Evolutionary conservation across 2,329 filamentous ascomycete genomes (phyloP).

Genomic region (Pezicula carpinea): DNA sequence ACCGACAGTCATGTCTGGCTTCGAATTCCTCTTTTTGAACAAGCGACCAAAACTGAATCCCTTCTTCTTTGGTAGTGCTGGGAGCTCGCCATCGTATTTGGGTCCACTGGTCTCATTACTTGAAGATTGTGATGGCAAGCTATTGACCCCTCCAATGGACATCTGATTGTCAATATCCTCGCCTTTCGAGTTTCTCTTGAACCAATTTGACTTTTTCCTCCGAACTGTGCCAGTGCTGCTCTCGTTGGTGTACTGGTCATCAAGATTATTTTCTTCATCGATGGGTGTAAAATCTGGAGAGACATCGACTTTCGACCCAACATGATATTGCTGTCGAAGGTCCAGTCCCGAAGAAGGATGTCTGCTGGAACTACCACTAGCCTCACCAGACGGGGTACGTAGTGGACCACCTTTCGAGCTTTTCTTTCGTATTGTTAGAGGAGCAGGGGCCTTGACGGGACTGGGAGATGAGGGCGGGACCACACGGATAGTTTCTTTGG

Average conservation of each 20-base stretch:
- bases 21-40: conserved; percentile 24
- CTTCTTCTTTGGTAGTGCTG: conserved; percentile 21
- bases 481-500: conserved; percentile 24
- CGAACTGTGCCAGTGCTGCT: conserved; percentile 19
- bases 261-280: conserved; percentile 12
- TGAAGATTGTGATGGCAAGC: conserved; percentile 11
- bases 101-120: conserved; percentile 8
- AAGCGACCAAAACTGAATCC: conserved; percentile 23
- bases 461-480: conserved; percentile 22
- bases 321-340: conserved; percentile 19
- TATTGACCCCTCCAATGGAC: conserved; percentile 7
- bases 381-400: conserved; percentile 13
- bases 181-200: conserved; percentile 26
- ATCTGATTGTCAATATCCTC: conserved; percentile 16
- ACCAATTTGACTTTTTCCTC: conserved; percentile 28
- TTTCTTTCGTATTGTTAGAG: conserved; percentile 28
- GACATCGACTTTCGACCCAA: conserved; percentile 4
- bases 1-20: conserved; percentile 22
- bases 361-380: neutral
- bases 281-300: conserved; percentile 14
- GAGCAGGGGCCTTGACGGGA: conserved; percentile 26
- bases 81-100: neutral
- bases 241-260: conserved; percentile 16
- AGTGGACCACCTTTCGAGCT: conserved; percentile 14
- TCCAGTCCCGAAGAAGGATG: conserved; percentile 9